These are phyloP conservation scores for Russula griseocarnosa DNA, from an alignment of 768 basidiomycete species.

Conservation along the genomic window DNA sequence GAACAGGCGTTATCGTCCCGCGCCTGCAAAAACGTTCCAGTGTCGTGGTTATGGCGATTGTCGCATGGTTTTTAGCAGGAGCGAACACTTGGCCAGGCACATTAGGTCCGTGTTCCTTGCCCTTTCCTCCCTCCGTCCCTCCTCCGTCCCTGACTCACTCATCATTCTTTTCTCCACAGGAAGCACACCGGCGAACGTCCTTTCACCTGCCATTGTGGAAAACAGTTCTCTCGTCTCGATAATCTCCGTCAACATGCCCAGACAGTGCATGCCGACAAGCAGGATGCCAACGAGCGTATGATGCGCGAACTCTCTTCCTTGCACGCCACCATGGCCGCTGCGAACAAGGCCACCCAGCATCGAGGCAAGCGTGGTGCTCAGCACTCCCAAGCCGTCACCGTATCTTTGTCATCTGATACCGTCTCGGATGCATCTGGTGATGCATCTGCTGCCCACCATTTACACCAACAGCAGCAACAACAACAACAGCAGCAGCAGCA, in stretches of 20 bases:
- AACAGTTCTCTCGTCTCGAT: slow-evolving; percentile 93
- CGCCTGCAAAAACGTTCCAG: slow-evolving; percentile 90
- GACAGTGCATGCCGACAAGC: slow-evolving; percentile 95
- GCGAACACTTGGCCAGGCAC: slow-evolving; percentile 94
- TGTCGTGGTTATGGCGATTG: slow-evolving; percentile 95
- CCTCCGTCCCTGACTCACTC: slow-evolving; percentile 27
- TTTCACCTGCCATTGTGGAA: slow-evolving; percentile 92
- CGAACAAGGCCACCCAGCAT: slow-evolving; percentile 39
- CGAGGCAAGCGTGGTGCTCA: slow-evolving; percentile 41
- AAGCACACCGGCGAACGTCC: slow-evolving; percentile 98
- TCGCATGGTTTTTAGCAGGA: slow-evolving; percentile 93
- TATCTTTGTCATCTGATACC: slow-evolving; percentile 26
- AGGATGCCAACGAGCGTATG: slow-evolving; percentile 83
- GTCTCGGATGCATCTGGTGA: slow-evolving; percentile 27
- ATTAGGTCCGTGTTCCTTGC: slow-evolving; percentile 62
- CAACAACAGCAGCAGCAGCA: neutral
- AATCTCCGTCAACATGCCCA: slow-evolving; percentile 96
- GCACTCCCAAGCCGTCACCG: slow-evolving; percentile 28
- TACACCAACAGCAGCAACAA: slow-evolving; percentile 24
- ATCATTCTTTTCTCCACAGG: slow-evolving; percentile 41
- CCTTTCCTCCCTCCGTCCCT: slow-evolving; percentile 27
- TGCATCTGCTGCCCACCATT: slow-evolving; percentile 6
- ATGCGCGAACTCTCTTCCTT: slow-evolving; percentile 84
- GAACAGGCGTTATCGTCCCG: slow-evolving; percentile 70
- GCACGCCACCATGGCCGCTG: slow-evolving; percentile 73